Conservation (phyloP, 495 filamentous ascomycete genomes). For the Aspergillus leporis region DNA sequence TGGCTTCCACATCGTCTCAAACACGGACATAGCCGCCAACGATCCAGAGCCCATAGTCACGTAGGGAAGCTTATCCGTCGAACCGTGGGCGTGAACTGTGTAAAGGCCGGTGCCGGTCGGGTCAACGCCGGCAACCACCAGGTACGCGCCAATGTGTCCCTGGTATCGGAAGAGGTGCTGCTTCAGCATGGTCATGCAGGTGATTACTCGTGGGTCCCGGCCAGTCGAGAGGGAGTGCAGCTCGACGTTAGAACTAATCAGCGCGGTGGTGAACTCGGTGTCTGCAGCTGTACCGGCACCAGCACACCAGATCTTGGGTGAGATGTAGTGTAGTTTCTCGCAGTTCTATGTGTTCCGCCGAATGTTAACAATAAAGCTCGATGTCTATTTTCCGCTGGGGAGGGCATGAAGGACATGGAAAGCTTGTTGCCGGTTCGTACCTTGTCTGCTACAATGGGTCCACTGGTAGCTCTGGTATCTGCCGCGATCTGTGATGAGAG, state of each 20-base stretch:
- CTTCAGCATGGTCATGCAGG: conserved; percentile 99
- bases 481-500: conserved; percentile 71
- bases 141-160: conserved; percentile 96
- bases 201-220: conserved; percentile 94
- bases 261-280: conserved; percentile 97
- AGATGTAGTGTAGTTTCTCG: conserved; percentile 98
- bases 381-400: neutral
- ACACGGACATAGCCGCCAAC: conserved; percentile 95
- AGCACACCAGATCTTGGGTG: conserved; percentile 99
- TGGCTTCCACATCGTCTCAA: conserved; percentile 93
- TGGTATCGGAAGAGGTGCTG: conserved; percentile 99
- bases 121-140: conserved; percentile 96
- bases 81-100: conserved; percentile 98
- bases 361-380: neutral
- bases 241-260: conserved; percentile 98
- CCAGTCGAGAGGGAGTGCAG: conserved; percentile 93
- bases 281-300: conserved; percentile 97
- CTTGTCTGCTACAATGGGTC: conserved; percentile 99
- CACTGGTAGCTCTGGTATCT: conserved; percentile 96
- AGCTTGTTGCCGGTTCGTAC: conserved; percentile 32
- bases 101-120: conserved; percentile 95
- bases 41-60: conserved; percentile 98
- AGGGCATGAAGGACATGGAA: neutral
- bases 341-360: conserved; percentile 69
- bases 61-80: conserved; percentile 98